Percentiles rank a stretch among this genome's conserved stretches.
Evolutionary conservation across 2,329 filamentous ascomycete genomes (phyloP).

Genomic region (Rutstroemia sydowiana): DNA sequence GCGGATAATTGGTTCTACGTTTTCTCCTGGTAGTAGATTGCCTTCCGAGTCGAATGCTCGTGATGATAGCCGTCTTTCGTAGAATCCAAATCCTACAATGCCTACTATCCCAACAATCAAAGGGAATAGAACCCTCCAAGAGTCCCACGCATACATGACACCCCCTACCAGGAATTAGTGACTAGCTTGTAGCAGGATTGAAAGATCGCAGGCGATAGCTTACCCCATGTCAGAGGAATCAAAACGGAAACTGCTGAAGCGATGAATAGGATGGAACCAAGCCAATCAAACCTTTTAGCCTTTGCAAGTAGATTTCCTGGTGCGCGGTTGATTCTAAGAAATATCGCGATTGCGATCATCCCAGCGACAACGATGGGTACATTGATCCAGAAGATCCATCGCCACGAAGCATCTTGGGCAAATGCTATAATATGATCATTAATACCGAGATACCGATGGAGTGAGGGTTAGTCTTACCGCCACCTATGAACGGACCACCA

Average conservation of each 20-base stretch:
- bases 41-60: conserved; percentile 23
- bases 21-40: conserved; percentile 15
- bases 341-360: conserved; percentile 21
- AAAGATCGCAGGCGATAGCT: background rate
- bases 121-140: conserved; percentile 55
- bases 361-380: conserved; percentile 24
- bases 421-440: conserved; percentile 33
- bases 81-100: conserved; percentile 45
- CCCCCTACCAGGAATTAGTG: conserved; percentile 34
- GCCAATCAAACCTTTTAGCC: conserved; percentile 51
- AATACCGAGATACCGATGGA: background rate
- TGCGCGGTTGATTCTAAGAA: conserved; percentile 22
- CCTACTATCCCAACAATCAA: conserved; percentile 47
- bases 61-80: conserved; percentile 35
- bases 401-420: conserved; percentile 44
- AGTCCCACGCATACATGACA: conserved; percentile 56
- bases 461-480: conserved; percentile 18
- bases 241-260: conserved; percentile 50
- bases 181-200: background rate
- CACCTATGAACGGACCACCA: conserved; percentile 44
- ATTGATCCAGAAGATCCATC: conserved; percentile 54
- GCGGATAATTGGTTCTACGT: conserved; percentile 33
- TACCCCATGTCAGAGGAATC: conserved; percentile 53
- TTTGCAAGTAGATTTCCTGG: conserved; percentile 19
- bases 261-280: conserved; percentile 55